Percentiles rank a stretch among this genome's conserved stretches.
Conservation (phyloP, 345 rosid species). For the Eucalyptus rudis region DNA sequence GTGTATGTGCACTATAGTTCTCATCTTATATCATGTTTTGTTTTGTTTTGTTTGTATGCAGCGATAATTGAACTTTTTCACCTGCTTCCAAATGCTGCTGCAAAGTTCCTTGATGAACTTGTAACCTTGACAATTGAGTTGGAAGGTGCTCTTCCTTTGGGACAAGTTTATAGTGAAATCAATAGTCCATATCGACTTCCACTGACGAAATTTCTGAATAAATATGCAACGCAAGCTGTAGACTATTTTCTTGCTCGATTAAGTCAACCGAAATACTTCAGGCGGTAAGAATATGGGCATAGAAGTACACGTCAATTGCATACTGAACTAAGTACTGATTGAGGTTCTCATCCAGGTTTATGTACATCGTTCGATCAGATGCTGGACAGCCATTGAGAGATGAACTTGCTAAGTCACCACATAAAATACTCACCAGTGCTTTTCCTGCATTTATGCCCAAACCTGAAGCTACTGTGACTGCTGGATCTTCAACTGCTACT, state of each 20-base stretch:
- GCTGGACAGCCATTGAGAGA: slow-evolving; percentile 95
- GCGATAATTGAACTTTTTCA: slow-evolving; percentile 99
- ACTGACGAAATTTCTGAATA: slow-evolving; percentile 81
- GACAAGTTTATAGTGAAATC: slow-evolving; percentile 88
- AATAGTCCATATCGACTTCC: slow-evolving; percentile 99
- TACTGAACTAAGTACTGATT: neutral
- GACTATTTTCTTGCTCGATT: slow-evolving; percentile 92
- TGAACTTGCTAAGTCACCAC: slow-evolving; percentile 88
- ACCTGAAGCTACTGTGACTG: slow-evolving; percentile 34
- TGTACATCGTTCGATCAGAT: slow-evolving; percentile 89
- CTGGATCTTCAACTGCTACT: slow-evolving; percentile 50
- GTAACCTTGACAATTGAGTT: slow-evolving; percentile 86
- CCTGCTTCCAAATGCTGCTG: slow-evolving; percentile 94
- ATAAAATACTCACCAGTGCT: slow-evolving; percentile 78
- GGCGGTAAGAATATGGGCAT: slow-evolving; percentile 49
- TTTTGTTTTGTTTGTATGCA: slow-evolving; percentile 29
- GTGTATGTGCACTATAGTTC: neutral
- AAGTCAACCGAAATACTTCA: slow-evolving; percentile 84
- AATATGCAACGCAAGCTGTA: slow-evolving; percentile 87
- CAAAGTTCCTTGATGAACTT: slow-evolving; percentile 92
- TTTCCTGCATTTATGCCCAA: slow-evolving; percentile 76
- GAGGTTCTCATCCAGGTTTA: slow-evolving; percentile 45
- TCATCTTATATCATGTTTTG: neutral
- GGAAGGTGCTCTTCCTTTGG: slow-evolving; percentile 86
- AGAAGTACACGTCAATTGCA: neutral